Evolutionary conservation across 2,329 filamentous ascomycete genomes (phyloP).

Genomic region (Biscogniauxia sp.): DNA sequence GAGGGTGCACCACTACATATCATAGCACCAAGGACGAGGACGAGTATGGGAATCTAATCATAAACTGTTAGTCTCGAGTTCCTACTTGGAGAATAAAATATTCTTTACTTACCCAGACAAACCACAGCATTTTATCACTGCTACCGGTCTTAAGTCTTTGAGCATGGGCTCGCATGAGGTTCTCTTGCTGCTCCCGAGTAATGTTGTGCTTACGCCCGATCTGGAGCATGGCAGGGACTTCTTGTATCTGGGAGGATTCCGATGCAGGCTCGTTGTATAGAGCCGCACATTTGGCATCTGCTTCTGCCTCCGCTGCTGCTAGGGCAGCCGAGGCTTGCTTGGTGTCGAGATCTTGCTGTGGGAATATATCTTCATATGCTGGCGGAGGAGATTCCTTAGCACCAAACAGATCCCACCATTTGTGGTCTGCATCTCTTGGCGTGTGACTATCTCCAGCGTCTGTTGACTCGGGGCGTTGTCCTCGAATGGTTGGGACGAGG

Average conservation of each 20-base stretch:
- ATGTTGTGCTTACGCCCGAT: slow-evolving; percentile 63
- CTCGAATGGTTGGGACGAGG: slow-evolving; percentile 64
- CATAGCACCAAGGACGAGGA: slow-evolving; percentile 37
- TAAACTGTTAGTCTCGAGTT: slow-evolving; percentile 14
- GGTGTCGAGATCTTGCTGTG: slow-evolving; percentile 49
- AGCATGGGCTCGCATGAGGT: slow-evolving; percentile 58
- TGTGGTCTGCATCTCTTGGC: slow-evolving; percentile 48
- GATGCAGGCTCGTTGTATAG: slow-evolving; percentile 49
- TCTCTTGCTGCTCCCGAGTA: slow-evolving; percentile 64
- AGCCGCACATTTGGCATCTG: slow-evolving; percentile 55
- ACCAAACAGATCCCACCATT: slow-evolving; percentile 64
- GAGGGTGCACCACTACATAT: slow-evolving; percentile 33
- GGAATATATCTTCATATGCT: slow-evolving; percentile 78
- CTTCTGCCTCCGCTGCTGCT: slow-evolving; percentile 57
- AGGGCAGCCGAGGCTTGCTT: slow-evolving; percentile 58
- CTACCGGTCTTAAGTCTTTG: slow-evolving; percentile 62
- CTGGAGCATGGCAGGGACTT: slow-evolving; percentile 46
- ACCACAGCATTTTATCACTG: slow-evolving; percentile 65
- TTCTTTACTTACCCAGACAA: slow-evolving; percentile 58
- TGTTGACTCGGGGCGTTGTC: slow-evolving; percentile 48
- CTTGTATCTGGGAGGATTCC: slow-evolving; percentile 28
- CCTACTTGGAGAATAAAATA: not conserved
- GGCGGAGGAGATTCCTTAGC: slow-evolving; percentile 59
- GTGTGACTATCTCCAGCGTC: slow-evolving; percentile 30
- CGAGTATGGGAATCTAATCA: slow-evolving; percentile 36